Conservation (phyloP, 768 basidiomycete species). For the Termitomyces eurrhizus region DNA sequence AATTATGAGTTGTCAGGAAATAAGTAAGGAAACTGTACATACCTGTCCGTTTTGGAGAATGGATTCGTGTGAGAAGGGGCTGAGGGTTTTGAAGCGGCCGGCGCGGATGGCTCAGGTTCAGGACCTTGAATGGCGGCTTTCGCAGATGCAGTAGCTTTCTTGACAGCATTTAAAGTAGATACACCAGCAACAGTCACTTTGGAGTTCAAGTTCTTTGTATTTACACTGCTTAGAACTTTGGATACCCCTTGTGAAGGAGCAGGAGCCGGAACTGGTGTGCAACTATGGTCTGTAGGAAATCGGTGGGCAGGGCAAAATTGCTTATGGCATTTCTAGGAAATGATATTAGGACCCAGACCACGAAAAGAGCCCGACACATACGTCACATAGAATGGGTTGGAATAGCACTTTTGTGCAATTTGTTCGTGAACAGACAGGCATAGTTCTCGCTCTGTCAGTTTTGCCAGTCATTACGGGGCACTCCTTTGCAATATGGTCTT, state of each 20-base stretch:
- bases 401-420: constrained; percentile 75
- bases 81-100: constrained; percentile 16
- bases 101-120: constrained; percentile 15
- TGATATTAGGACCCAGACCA: not conserved
- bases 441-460: constrained; percentile 36
- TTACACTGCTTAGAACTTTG: constrained; percentile 22
- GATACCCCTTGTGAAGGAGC: constrained; percentile 15
- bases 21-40: constrained; percentile 31
- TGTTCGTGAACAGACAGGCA: constrained; percentile 54
- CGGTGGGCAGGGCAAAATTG: constrained; percentile 80
- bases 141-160: constrained; percentile 29
- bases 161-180: constrained; percentile 22
- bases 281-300: constrained; percentile 70
- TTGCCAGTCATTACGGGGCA: constrained; percentile 71
- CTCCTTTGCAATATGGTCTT: constrained; percentile 61
- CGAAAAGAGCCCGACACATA: constrained; percentile 33
- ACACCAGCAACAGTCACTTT: constrained; percentile 33
- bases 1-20: constrained; percentile 63
- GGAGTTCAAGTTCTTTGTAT: constrained; percentile 35
- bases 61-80: constrained; percentile 20
- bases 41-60: constrained; percentile 64
- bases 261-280: constrained; percentile 28
- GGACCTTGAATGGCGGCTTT: constrained; percentile 18
- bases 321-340: constrained; percentile 58
- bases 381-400: constrained; percentile 69